phyloP scores from a whole-genome alignment of 2,329 filamentous ascomycete genomes.

The Zasmidium cellare region DNA sequence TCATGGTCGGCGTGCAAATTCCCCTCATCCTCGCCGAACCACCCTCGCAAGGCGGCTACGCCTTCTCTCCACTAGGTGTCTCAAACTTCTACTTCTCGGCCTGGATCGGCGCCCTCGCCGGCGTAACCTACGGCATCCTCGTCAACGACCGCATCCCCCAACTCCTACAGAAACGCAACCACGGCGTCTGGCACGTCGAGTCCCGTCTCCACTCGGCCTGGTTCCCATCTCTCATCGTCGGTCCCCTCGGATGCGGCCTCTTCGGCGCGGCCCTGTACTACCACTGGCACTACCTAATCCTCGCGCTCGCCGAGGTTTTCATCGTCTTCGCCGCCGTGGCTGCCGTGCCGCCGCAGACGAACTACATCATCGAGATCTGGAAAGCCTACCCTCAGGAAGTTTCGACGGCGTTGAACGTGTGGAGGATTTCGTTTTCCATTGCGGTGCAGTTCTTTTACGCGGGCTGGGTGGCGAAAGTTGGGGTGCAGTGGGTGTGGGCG shows the following conservation, averaged over 20 bases:
- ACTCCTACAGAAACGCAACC: background rate
- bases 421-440: conserved; percentile 1
- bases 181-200: conserved; percentile 3
- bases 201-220: conserved; percentile 4
- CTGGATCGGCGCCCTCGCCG: conserved; percentile 4
- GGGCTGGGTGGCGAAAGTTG: conserved; percentile 5
- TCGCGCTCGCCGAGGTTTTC: conserved; percentile 4
- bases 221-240: conserved; percentile 3
- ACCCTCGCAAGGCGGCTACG: conserved; percentile 1
- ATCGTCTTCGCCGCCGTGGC: conserved; percentile 7
- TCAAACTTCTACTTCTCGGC: conserved; percentile 7
- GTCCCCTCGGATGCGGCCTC: conserved; percentile 4
- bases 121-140: conserved; percentile 1
- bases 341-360: conserved; percentile 2
- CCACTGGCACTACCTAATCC: conserved; percentile 11
- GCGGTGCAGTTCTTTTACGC: conserved; percentile 7
- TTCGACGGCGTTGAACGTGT: conserved; percentile 5
- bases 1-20: conserved; percentile 4
- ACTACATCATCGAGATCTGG: conserved; percentile 9
- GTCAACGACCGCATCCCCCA: conserved; percentile 5
- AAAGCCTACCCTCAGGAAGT: conserved; percentile 4
- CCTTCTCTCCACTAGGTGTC: background rate
- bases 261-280: conserved; percentile 7
- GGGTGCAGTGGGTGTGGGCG: conserved; percentile 6
- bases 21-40: conserved; percentile 1